Percentiles rank a stretch among this genome's conserved stretches.
These are phyloP conservation scores for Hymenoscyphus scutula DNA, from an alignment of 2,329 filamentous ascomycete genomes.

Conservation along the genomic window DNA sequence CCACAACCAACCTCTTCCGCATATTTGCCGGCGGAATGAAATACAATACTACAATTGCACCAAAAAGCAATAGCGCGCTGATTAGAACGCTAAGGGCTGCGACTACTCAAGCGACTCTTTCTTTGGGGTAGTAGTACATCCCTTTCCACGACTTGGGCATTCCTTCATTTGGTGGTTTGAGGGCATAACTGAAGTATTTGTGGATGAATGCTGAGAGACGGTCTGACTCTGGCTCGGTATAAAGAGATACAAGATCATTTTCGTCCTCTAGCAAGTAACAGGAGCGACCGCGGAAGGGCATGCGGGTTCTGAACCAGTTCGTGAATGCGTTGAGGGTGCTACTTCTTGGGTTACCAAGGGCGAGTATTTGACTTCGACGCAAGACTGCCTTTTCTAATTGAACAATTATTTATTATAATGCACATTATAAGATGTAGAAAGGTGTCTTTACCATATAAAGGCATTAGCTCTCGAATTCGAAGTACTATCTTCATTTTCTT, in stretches of 20 bases:
- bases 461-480: neutral
- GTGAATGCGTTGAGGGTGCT: neutral
- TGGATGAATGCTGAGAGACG: neutral
- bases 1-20: constrained; percentile 2
- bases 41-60: constrained; percentile 8
- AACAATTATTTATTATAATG: neutral
- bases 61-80: constrained; percentile 13
- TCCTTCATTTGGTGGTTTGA: neutral
- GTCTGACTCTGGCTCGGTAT: neutral
- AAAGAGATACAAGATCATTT: neutral
- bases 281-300: neutral
- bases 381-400: neutral
- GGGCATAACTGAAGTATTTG: neutral
- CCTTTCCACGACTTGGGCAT: neutral
- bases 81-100: constrained; percentile 12
- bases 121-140: neutral
- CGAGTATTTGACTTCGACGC: neutral
- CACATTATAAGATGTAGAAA: too few species aligned
- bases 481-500: neutral
- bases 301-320: neutral
- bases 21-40: constrained; percentile 6
- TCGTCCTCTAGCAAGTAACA: neutral
- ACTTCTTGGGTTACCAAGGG: neutral
- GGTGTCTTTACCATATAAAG: neutral
- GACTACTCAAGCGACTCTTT: neutral